Evolutionary conservation across 352 stramenopile species (phyloP).

Genomic region (Pythium brassicae): DNA sequence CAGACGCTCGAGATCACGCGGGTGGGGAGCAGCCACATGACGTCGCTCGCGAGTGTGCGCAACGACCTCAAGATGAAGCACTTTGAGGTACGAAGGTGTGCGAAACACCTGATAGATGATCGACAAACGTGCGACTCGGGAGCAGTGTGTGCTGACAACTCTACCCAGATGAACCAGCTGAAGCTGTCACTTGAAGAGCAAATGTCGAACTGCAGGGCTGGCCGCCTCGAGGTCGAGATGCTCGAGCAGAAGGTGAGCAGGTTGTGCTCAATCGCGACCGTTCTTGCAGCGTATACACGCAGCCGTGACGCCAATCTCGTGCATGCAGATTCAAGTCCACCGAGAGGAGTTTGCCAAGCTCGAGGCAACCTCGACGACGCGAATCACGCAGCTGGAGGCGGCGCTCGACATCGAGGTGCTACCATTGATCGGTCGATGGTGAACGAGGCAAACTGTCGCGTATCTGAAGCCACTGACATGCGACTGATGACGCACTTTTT

Average conservation of each 20-base stretch:
- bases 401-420: slow-evolving; percentile 49
- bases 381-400: slow-evolving; percentile 53
- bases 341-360: slow-evolving; percentile 68
- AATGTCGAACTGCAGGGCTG: slow-evolving; percentile 23
- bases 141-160: too few relatives aligned
- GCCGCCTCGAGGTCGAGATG: slow-evolving; percentile 54
- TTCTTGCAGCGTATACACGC: not conserved
- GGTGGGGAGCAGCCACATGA: slow-evolving; percentile 48
- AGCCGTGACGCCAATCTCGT: not conserved
- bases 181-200: slow-evolving; percentile 61
- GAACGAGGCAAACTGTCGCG: not conserved
- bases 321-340: slow-evolving; percentile 46
- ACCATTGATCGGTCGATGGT: not conserved
- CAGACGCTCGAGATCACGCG: slow-evolving; percentile 52
- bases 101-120: not conserved
- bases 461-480: not conserved
- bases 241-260: slow-evolving; percentile 61
- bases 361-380: slow-evolving; percentile 58
- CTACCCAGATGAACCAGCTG: slow-evolving; percentile 30
- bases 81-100: slow-evolving; percentile 74
- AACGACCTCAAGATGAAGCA: slow-evolving; percentile 80
- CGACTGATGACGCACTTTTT: not conserved
- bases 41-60: slow-evolving; percentile 33
- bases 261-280: too few relatives aligned
- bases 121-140: not conserved